These are phyloP conservation scores for Pseudogymnoascus sp. DNA, from an alignment of 2,329 filamentous ascomycete genomes.

Conservation along the genomic window DNA sequence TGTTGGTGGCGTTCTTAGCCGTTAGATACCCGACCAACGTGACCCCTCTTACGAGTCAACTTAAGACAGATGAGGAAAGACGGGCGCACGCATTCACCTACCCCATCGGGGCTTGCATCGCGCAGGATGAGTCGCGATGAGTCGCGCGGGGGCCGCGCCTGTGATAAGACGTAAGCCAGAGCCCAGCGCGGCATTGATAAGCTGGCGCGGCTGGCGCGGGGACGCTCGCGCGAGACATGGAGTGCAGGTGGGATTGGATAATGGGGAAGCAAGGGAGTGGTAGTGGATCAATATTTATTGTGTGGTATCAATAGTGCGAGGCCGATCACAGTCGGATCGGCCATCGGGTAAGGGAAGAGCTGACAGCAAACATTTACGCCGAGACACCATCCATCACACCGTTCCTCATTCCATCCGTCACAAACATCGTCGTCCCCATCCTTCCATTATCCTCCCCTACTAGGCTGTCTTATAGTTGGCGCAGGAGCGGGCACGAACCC, in stretches of 20 bases:
- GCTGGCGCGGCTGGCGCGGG: not conserved
- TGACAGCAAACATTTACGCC: not conserved
- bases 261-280: not conserved
- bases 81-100: not conserved
- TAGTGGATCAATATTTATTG: not conserved
- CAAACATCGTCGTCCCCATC: not conserved
- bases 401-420: not conserved
- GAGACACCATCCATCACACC: not conserved
- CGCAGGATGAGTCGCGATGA: not conserved
- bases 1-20: not conserved
- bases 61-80: not conserved
- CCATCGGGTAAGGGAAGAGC: not conserved
- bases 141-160: not conserved
- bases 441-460: not conserved
- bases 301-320: not conserved
- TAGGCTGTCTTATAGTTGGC: not conserved
- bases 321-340: not conserved
- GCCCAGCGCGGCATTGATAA: conserved; percentile 5
- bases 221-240: not conserved
- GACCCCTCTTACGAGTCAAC: not conserved
- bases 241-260: not conserved
- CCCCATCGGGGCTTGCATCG: not conserved
- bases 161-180: not conserved
- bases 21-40: not conserved
- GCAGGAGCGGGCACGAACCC: not conserved